phyloP scores from a whole-genome alignment of 768 basidiomycete genomes.

The Mycena metata region DNA sequence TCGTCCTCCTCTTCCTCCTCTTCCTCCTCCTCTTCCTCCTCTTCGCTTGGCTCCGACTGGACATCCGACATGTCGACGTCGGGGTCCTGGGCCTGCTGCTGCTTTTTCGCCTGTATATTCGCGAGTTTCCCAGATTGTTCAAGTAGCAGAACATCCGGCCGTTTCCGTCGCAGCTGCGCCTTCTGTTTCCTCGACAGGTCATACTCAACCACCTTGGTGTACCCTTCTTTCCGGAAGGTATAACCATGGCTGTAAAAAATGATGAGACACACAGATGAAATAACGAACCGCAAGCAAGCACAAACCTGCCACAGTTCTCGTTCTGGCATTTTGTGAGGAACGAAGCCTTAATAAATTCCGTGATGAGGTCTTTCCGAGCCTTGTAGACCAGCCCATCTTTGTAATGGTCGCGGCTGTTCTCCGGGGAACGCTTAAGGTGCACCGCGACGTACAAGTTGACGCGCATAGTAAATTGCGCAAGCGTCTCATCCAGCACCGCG shows the following conservation, averaged over 20 bases:
- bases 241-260: constrained; percentile 70
- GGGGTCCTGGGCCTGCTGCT: constrained; percentile 50
- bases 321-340: constrained; percentile 83
- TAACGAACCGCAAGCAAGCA: constrained; percentile 42
- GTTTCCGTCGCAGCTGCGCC: constrained; percentile 65
- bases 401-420: constrained; percentile 83
- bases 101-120: constrained; percentile 42
- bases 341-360: constrained; percentile 81
- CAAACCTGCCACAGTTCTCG: constrained; percentile 83
- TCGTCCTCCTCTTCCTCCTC: constrained; percentile 48
- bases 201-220: constrained; percentile 95
- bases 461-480: constrained; percentile 71
- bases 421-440: constrained; percentile 61
- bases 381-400: constrained; percentile 92
- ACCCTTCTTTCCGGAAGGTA: constrained; percentile 93
- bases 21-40: constrained; percentile 53
- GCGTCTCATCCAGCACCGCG: constrained; percentile 67
- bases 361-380: constrained; percentile 84
- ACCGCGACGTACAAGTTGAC: constrained; percentile 76
- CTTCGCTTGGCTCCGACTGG: constrained; percentile 49
- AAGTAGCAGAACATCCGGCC: constrained; percentile 82
- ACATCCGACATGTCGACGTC: constrained; percentile 67
- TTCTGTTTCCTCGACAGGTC: constrained; percentile 89
- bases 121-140: constrained; percentile 56
- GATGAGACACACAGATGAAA: constrained; percentile 12